phyloP scores from a whole-genome alignment of 1,139 yeast species.

The Geotrichum histeridarum region DNA sequence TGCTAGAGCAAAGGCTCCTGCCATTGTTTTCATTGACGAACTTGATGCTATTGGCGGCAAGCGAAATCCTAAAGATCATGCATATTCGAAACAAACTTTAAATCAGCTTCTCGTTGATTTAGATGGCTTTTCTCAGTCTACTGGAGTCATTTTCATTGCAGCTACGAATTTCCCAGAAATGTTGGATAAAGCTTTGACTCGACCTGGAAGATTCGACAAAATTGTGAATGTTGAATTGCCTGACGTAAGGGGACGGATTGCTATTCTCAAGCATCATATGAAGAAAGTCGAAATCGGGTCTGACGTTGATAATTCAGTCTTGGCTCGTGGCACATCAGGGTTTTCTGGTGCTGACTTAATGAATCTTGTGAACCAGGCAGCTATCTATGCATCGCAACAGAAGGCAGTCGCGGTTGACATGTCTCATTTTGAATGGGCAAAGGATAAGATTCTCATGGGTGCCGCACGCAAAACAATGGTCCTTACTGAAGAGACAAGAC shows the following conservation, averaged over 20 bases:
- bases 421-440: slow-evolving; percentile 97
- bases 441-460: slow-evolving; percentile 94
- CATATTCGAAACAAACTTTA: slow-evolving; percentile 93
- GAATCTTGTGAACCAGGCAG: slow-evolving; percentile 96
- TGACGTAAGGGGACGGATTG: slow-evolving; percentile 95
- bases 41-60: slow-evolving; percentile 98
- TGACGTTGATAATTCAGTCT: slow-evolving; percentile 77
- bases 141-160: slow-evolving; percentile 92
- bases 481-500: slow-evolving; percentile 87
- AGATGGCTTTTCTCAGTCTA: slow-evolving; percentile 91
- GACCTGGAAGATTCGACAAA: slow-evolving; percentile 98
- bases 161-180: slow-evolving; percentile 98
- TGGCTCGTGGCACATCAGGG: slow-evolving; percentile 97
- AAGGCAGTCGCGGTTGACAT: slow-evolving; percentile 87
- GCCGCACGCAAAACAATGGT: slow-evolving; percentile 99
- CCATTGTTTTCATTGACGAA: slow-evolving; percentile 93
- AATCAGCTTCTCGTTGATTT: slow-evolving; percentile 92
- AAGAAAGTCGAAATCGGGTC: slow-evolving; percentile 79
- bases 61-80: slow-evolving; percentile 95
- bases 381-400: slow-evolving; percentile 90
- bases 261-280: slow-evolving; percentile 88
- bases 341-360: slow-evolving; percentile 94
- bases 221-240: slow-evolving; percentile 93
- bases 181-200: slow-evolving; percentile 89
- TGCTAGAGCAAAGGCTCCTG: slow-evolving; percentile 94